Evolutionary conservation across 2,329 filamentous ascomycete species (phyloP), one percentile per base, ranked within the genome.

Genomic region (Pseudogymnoascus sp.): DNA sequence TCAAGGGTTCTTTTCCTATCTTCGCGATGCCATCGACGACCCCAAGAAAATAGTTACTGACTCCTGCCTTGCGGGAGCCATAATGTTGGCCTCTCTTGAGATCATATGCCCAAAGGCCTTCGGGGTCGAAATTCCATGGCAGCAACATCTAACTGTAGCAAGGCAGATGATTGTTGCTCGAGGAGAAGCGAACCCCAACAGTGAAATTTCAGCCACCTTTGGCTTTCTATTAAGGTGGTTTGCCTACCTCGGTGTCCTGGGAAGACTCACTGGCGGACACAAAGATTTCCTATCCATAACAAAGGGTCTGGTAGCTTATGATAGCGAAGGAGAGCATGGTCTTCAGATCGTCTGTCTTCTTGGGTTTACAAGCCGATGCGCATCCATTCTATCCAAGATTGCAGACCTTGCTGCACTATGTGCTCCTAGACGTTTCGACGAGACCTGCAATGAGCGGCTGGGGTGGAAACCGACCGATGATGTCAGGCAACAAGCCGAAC

Each of bases 41-140:
- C 80, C 82, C 0, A 79, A 80, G 40, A 80, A 83, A 65, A 83
- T 85, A 41, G 85, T 91, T 10, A 88, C 89, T 0, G 87, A 91
- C 68, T 84, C 85, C 14, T 90, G 89, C 62, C 79, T 96, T 2
- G 90, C 90, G 0, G 91, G 90, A 0, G 89, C 90, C 6, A 92
- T 96, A 66, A 92, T 95, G 89, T 82, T 96, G 53, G 85, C 90
- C 0, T 93, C 90, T 1, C 79, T 95, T 19, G 90, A 95, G 71
- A 93, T 95, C 63, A 87, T 95, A 60, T 91, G 89, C 0, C 91
- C 91, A 0, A 88, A 87, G 63, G 89, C 89, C 0, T 93, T 95
- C 71, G 90, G 89, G 62, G 87, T 90, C n/a, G 81, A 85, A 0
- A 89, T 93, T 61, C 83, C 89, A 0, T 96, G 91, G 91, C 89